Evolutionary conservation across 2,329 filamentous ascomycete species (phyloP).

Genomic region (Beauveria bassiana): DNA sequence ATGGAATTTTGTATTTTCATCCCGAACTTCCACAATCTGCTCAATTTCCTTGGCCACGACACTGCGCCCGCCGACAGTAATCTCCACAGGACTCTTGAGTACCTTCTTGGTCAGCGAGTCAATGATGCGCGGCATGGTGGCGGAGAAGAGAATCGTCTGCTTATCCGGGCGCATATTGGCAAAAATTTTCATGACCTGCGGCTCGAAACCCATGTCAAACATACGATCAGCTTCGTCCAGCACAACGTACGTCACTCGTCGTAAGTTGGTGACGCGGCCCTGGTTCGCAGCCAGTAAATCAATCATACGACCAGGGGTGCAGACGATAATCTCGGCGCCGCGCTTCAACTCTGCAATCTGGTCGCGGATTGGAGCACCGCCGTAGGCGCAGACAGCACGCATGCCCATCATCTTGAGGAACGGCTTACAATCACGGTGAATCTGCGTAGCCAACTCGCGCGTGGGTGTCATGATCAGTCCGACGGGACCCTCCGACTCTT

Average conservation of each 20-base stretch:
- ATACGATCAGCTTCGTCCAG: conserved; percentile 96
- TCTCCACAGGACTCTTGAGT: conserved; percentile 77
- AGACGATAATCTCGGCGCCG: conserved; percentile 90
- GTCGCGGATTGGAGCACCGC: conserved; percentile 91
- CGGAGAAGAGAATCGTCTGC: conserved; percentile 92
- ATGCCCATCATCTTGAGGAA: conserved; percentile 83
- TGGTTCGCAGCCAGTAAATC: conserved; percentile 89
- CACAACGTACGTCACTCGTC: conserved; percentile 85
- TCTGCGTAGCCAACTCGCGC: conserved; percentile 86
- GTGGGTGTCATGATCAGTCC: conserved; percentile 89
- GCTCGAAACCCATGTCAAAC: conserved; percentile 99
- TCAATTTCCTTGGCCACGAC: conserved; percentile 88
- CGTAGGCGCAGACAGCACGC: conserved; percentile 85
- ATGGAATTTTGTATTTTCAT: conserved; percentile 75
- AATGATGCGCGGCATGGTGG: conserved; percentile 91
- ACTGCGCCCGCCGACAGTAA: conserved; percentile 81
- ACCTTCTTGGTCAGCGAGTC: conserved; percentile 86
- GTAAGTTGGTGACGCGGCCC: conserved; percentile 87
- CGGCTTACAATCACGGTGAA: conserved; percentile 88
- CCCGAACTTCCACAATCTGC: conserved; percentile 81
- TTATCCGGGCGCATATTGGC: conserved; percentile 84
- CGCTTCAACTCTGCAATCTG: conserved; percentile 96
- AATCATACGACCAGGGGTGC: conserved; percentile 91
- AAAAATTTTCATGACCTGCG: conserved; percentile 95
- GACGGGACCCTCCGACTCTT: conserved; percentile 79